These are phyloP conservation scores for Moricandia moricandioides DNA, from an alignment of 345 rosid genomes.

Conservation along the genomic window DNA sequence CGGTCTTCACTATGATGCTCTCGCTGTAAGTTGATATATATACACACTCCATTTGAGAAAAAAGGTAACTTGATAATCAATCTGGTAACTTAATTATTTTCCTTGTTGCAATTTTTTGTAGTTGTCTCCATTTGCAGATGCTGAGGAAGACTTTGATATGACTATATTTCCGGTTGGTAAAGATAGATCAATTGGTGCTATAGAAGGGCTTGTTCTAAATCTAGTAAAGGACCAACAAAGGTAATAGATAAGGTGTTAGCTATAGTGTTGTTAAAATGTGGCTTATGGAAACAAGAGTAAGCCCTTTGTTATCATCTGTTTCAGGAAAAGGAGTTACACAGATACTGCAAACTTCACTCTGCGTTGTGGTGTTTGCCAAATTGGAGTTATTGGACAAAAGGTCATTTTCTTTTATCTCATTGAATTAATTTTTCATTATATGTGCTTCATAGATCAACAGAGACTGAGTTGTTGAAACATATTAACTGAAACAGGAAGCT, in stretches of 20 bases:
- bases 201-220: slow-evolving; percentile 55
- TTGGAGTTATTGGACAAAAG: slow-evolving; percentile 88
- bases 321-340: slow-evolving; percentile 78
- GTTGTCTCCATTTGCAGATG: slow-evolving; percentile 80
- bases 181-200: slow-evolving; percentile 61
- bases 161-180: slow-evolving; percentile 62
- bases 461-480: not conserved
- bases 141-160: slow-evolving; percentile 92
- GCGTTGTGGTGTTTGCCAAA: slow-evolving; percentile 95
- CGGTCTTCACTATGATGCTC: slow-evolving; percentile 94
- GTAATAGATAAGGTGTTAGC: slow-evolving; percentile 29
- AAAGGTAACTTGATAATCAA: not conserved
- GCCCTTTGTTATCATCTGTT: slow-evolving; percentile 4
- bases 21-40: slow-evolving; percentile 57
- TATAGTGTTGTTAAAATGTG: not conserved
- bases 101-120: slow-evolving; percentile 19
- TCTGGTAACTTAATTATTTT: not conserved
- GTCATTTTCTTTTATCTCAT: slow-evolving; percentile 33
- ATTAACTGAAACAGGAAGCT: slow-evolving; percentile 61
- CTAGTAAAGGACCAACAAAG: slow-evolving; percentile 79
- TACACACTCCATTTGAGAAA: not conserved
- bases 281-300: slow-evolving; percentile 9
- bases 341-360: slow-evolving; percentile 81
- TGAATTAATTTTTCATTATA: not conserved
- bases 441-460: slow-evolving; percentile 3